Conservation (phyloP, 2,329 filamentous ascomycete species). For the Pseudodiploospora longispora region DNA sequence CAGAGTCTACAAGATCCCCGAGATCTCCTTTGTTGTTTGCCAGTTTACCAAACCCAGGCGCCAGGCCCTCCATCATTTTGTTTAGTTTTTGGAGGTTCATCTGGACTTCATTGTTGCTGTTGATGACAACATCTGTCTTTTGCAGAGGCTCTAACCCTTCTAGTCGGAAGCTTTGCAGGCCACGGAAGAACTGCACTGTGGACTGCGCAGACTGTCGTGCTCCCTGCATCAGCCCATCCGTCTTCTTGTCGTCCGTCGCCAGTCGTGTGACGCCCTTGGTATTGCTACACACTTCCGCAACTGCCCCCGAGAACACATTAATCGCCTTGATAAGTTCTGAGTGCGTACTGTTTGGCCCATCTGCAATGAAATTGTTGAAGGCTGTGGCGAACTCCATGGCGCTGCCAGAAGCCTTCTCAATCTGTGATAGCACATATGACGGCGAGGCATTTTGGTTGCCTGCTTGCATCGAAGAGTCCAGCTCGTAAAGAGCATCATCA, state of each 20-base stretch:
- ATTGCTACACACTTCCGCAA: slow-evolving; percentile 91
- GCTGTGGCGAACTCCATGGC: slow-evolving; percentile 96
- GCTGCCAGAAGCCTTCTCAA: slow-evolving; percentile 90
- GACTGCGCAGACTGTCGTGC: slow-evolving; percentile 78
- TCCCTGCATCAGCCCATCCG: slow-evolving; percentile 73
- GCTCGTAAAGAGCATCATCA: slow-evolving; percentile 92
- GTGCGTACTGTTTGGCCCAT: slow-evolving; percentile 85
- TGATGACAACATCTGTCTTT: slow-evolving; percentile 95
- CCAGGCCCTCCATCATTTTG: slow-evolving; percentile 86
- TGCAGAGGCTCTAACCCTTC: slow-evolving; percentile 84
- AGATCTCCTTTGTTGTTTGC: slow-evolving; percentile 74
- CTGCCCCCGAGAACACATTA: slow-evolving; percentile 79
- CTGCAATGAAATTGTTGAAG: slow-evolving; percentile 97
- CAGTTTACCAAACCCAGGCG: slow-evolving; percentile 78
- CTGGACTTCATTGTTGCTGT: slow-evolving; percentile 93
- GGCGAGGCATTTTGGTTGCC: slow-evolving; percentile 97
- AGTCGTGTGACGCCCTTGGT: slow-evolving; percentile 91
- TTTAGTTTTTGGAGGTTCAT: slow-evolving; percentile 89
- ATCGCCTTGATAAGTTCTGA: slow-evolving; percentile 89
- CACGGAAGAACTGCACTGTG: slow-evolving; percentile 90
- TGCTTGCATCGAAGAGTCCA: slow-evolving; percentile 96
- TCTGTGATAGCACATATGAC: slow-evolving; percentile 88
- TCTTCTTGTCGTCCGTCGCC: slow-evolving; percentile 91
- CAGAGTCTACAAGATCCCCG: slow-evolving; percentile 84
- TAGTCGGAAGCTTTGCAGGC: slow-evolving; percentile 85